These are phyloP conservation scores for Holtermannia corniformis DNA, from an alignment of 768 basidiomycete genomes.

Conservation along the genomic window DNA sequence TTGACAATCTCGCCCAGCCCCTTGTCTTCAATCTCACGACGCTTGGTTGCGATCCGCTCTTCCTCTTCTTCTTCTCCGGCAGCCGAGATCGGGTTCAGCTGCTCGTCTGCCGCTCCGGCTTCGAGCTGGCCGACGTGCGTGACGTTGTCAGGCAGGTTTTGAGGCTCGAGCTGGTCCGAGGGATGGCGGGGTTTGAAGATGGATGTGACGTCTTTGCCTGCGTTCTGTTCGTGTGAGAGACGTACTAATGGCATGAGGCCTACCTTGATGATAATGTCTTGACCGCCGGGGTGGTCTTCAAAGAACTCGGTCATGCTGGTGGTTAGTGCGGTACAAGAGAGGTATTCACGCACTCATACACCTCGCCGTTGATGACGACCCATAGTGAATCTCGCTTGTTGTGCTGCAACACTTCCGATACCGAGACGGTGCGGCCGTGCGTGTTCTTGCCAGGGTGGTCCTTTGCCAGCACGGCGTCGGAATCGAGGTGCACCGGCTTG, in stretches of 20 bases:
- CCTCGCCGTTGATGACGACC: constrained; percentile 35
- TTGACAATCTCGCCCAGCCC: constrained; percentile 29
- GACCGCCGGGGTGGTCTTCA: constrained; percentile 35
- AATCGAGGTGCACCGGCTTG: constrained; percentile 13
- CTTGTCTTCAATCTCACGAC: constrained; percentile 25
- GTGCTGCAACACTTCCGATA: constrained; percentile 21
- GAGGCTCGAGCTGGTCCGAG: constrained; percentile 28
- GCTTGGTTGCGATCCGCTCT: constrained; percentile 10
- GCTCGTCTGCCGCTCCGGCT: constrained; percentile 14
- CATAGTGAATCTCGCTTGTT: constrained; percentile 24
- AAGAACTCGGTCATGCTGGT: constrained; percentile 32
- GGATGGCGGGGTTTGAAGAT: constrained; percentile 36
- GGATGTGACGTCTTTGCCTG: constrained; percentile 30
- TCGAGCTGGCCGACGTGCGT: constrained; percentile 22
- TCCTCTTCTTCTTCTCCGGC: constrained; percentile 27
- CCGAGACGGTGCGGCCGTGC: constrained; percentile 4
- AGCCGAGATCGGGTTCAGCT: constrained; percentile 19
- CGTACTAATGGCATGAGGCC: no score
- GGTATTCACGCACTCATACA: constrained; percentile 36
- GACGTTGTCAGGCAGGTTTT: constrained; percentile 29
- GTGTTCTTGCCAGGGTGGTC: constrained; percentile 7
- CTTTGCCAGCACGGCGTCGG: constrained; percentile 8
- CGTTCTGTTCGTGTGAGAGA: constrained; percentile 7
- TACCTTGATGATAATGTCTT: constrained; percentile 22
- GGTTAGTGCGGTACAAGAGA: neutral